Evolutionary conservation across 257 asterid species (phyloP).

Genomic region (Prunella vulgaris): DNA sequence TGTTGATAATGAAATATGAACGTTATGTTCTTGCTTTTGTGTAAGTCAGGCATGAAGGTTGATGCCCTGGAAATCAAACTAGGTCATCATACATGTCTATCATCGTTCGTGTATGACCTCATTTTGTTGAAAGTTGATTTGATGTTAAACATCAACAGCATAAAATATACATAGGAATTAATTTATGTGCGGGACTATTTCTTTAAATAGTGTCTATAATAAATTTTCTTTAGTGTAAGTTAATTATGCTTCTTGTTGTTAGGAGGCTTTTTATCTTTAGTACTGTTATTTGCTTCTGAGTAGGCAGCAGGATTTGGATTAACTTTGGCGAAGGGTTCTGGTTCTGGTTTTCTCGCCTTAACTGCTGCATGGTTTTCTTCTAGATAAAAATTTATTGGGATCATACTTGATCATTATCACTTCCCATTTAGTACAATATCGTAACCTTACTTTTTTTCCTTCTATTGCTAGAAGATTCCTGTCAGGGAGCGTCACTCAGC

Average conservation of each 20-base stretch:
- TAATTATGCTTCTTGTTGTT: background rate
- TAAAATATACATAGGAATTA: background rate
- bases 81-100: background rate
- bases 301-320: background rate
- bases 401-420: background rate
- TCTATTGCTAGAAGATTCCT: constrained; percentile 51
- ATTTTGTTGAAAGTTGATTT: background rate
- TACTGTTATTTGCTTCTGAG: background rate
- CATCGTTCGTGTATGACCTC: background rate
- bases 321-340: background rate
- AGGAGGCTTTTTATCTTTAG: background rate
- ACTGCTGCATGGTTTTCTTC: constrained; percentile 1
- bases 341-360: background rate
- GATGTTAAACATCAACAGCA: background rate
- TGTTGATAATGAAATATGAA: background rate
- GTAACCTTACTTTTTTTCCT: constrained; percentile 16
- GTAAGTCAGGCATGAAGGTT: background rate
- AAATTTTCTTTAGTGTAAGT: background rate
- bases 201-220: background rate
- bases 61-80: background rate
- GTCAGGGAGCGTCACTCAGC: constrained; percentile 65
- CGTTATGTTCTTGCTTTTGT: background rate
- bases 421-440: background rate
- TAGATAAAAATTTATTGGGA: background rate
- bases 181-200: background rate